Evolutionary conservation across 2,329 filamentous ascomycete genomes (phyloP).

Genomic region (Byssochlamys sp.): DNA sequence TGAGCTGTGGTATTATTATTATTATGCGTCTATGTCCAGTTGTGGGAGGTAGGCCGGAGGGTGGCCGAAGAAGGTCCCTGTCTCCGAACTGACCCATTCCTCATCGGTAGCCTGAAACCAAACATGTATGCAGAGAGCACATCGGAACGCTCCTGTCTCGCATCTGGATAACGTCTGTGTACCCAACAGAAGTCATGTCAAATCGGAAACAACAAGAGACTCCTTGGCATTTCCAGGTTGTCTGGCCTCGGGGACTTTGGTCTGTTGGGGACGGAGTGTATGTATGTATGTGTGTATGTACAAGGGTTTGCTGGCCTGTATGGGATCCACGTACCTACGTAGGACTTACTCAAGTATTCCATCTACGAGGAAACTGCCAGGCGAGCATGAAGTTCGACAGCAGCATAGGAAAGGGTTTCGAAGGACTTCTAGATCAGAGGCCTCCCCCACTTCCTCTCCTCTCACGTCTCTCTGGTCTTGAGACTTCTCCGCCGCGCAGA

Average conservation of each 20-base stretch:
- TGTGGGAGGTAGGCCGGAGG: too few relatives aligned
- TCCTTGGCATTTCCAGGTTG: background rate
- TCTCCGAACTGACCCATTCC: background rate
- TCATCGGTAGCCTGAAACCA: background rate
- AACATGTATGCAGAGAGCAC: background rate
- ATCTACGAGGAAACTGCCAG: background rate
- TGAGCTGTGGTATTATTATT: too few relatives aligned
- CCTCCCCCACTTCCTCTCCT: too few relatives aligned
- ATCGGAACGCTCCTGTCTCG: background rate
- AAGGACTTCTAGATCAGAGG: background rate
- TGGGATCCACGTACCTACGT: background rate
- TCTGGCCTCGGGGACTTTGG: background rate
- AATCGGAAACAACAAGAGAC: background rate
- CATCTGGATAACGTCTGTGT: background rate
- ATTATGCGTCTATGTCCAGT: too few relatives aligned
- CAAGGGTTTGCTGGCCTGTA: background rate
- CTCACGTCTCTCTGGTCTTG: too few relatives aligned
- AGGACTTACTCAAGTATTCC: background rate
- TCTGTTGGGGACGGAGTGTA: background rate
- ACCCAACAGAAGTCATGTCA: background rate
- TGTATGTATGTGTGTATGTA: background rate
- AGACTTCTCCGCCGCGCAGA: background rate
- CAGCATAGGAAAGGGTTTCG: background rate
- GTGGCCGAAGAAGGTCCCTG: too few relatives aligned
- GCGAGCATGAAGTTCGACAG: background rate